A percentile compares a stretch with the other conserved stretches of the same genome.
These are phyloP conservation scores for Penicillium pancosmium DNA, from an alignment of 495 filamentous ascomycete genomes.

Conservation along the genomic window DNA sequence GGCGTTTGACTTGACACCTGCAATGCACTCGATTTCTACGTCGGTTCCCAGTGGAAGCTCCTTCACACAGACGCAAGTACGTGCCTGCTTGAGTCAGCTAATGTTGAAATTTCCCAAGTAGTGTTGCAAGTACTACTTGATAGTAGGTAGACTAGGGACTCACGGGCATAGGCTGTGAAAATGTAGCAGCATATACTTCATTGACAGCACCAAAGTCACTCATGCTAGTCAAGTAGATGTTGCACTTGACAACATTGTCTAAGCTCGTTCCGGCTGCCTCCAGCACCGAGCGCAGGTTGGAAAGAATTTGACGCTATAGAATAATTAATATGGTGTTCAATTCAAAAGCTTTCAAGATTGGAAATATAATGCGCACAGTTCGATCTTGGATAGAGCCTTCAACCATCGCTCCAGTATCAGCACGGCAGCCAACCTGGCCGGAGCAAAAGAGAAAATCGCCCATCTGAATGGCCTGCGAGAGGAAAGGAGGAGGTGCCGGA, in stretches of 20 bases:
- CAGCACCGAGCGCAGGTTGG: conserved; percentile 67
- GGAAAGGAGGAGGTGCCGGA: conserved; percentile 44
- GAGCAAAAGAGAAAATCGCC: conserved; percentile 49
- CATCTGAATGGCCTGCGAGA: conserved; percentile 48
- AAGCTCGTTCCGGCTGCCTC: conserved; percentile 64
- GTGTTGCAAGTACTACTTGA: neutral
- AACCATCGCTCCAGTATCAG: conserved; percentile 49
- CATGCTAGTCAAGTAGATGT: conserved; percentile 72
- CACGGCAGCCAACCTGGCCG: conserved; percentile 53
- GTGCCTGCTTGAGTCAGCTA: conserved; percentile 31
- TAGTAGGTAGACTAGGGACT: conserved; percentile 8
- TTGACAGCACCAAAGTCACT: conserved; percentile 68
- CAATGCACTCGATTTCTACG: conserved; percentile 69
- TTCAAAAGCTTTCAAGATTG: neutral
- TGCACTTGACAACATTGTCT: conserved; percentile 67
- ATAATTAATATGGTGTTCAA: neutral
- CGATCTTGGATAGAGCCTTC: conserved; percentile 57
- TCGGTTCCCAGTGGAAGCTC: conserved; percentile 65
- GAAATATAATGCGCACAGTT: conserved; percentile 40
- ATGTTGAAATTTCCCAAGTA: neutral
- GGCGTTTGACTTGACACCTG: conserved; percentile 6
- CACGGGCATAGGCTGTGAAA: conserved; percentile 57
- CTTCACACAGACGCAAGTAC: conserved; percentile 70
- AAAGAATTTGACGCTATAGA: conserved; percentile 51
- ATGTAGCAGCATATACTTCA: conserved; percentile 57